Evolutionary conservation across 192 early-diverging fungal species (phyloP).

Genomic region (Linnemannia schmuckeri): DNA sequence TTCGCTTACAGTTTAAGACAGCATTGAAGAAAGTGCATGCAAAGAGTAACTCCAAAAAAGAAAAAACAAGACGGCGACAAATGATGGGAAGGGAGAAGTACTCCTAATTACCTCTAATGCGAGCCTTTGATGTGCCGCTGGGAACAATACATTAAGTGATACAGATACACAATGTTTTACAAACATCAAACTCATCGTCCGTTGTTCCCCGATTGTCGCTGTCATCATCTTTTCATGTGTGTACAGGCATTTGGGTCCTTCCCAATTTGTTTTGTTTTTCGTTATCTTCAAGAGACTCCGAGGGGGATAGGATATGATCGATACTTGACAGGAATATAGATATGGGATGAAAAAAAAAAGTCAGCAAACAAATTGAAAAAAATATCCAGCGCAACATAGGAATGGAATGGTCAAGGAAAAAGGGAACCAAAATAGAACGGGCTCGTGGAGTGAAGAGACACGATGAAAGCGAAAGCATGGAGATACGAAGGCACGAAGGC

Average conservation of each 20-base stretch:
- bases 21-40: neutral
- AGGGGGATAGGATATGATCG: neutral
- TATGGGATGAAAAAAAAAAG: neutral
- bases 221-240: neutral
- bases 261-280: neutral
- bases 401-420: too few relatives aligned
- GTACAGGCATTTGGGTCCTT: too few relatives aligned
- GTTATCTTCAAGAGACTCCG: constrained; percentile 5
- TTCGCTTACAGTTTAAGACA: neutral
- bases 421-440: too few relatives aligned
- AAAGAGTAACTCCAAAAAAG: neutral
- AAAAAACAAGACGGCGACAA: neutral
- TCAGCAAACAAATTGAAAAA: neutral
- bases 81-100: neutral
- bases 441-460: too few relatives aligned
- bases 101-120: neutral
- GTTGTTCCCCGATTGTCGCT: too few relatives aligned
- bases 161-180: neutral
- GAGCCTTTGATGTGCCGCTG: neutral
- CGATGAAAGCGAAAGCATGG: too few relatives aligned
- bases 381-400: neutral
- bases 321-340: neutral
- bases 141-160: neutral
- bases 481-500: too few relatives aligned
- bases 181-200: neutral